A percentile compares a stretch with the other conserved stretches of the same genome.
Conservation (phyloP, 495 filamentous ascomycete species). For the Penicillium egyptiacum region DNA sequence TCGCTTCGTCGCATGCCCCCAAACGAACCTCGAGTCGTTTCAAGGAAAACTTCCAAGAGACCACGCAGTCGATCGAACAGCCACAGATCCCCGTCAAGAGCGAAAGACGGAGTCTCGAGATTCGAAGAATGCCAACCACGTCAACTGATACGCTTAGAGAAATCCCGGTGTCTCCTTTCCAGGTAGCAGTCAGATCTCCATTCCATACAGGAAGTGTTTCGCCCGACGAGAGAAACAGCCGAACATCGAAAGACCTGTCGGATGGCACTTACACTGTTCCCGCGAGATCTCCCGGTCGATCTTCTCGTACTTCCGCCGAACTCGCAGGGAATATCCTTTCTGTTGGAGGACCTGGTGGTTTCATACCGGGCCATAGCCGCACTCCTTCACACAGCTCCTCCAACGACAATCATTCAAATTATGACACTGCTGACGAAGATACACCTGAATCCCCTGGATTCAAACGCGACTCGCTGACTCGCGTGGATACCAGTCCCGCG, state of each 20-base stretch:
- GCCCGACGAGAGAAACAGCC: constrained; percentile 1
- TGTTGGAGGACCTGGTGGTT: not conserved
- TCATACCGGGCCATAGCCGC: constrained; percentile 15
- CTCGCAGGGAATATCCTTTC: not conserved
- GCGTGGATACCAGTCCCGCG: not conserved
- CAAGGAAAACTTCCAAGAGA: constrained; percentile 11
- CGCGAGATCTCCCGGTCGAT: constrained; percentile 5
- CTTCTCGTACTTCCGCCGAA: constrained; percentile 1
- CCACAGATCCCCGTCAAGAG: constrained; percentile 12
- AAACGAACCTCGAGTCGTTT: constrained; percentile 9
- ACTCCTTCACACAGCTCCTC: constrained; percentile 22
- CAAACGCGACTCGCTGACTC: not conserved
- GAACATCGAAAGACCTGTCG: constrained; percentile 6
- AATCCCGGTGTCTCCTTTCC: constrained; percentile 4
- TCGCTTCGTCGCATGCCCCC: not conserved
- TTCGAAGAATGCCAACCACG: not conserved
- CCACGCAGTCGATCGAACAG: not conserved
- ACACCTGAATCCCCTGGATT: constrained; percentile 18
- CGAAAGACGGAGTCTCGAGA: constrained; percentile 7
- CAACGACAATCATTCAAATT: constrained; percentile 28
- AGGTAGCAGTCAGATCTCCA: constrained; percentile 6
- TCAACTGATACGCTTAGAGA: constrained; percentile 1
- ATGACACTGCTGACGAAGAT: constrained; percentile 43
- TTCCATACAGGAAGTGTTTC: constrained; percentile 11
- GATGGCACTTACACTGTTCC: not conserved